phyloP scores from a whole-genome alignment of 2,329 filamentous ascomycete species.

The Tolypocladium ovalisporum region DNA sequence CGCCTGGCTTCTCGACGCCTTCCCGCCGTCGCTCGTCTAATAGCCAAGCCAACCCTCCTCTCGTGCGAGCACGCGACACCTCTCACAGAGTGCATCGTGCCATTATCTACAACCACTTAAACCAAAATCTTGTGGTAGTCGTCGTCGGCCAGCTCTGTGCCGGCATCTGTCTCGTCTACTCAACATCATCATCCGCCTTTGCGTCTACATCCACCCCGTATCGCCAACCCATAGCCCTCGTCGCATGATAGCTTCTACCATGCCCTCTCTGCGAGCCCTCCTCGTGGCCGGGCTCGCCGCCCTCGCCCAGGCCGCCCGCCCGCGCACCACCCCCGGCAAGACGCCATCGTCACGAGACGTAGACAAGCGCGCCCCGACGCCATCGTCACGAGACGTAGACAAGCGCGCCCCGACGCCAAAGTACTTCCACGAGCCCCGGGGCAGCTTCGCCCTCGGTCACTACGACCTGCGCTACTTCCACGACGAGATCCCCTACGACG shows the following conservation, averaged over 20 bases:
- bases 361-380: slow-evolving; percentile 6
- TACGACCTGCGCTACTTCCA: slow-evolving; percentile 66
- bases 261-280: background rate
- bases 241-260: background rate
- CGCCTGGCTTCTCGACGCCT: background rate
- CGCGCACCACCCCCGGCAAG: background rate
- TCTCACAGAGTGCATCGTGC: background rate
- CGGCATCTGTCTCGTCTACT: background rate
- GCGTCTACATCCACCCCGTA: background rate
- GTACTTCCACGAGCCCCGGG: slow-evolving; percentile 57
- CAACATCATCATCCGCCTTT: background rate
- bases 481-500: slow-evolving; percentile 50
- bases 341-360: no score
- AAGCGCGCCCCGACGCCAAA: slow-evolving; percentile 25
- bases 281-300: background rate
- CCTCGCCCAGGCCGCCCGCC: background rate
- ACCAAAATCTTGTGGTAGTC: background rate
- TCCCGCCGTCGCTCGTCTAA: background rate
- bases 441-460: slow-evolving; percentile 50
- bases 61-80: background rate
- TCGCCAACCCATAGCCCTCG: background rate
- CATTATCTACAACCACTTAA: background rate
- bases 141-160: no score
- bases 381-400: no score
- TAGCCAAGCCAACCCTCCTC: background rate